A percentile compares a stretch with the other conserved stretches of the same genome.
Evolutionary conservation across 208 protist genomes (phyloP).

Genomic region (Crithidia acanthocephali): DNA sequence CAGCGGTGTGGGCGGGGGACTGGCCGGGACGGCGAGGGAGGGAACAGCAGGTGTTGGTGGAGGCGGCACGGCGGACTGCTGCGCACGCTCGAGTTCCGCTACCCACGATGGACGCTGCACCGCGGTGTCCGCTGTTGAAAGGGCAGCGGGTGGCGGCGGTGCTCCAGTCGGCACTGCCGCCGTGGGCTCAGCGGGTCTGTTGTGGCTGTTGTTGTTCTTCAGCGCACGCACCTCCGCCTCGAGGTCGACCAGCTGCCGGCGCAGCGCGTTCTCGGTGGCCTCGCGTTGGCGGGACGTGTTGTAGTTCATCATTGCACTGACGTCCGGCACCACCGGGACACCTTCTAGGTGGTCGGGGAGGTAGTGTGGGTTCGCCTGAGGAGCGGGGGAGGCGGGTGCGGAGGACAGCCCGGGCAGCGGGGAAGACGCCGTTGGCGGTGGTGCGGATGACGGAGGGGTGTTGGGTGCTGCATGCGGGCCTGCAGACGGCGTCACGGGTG

Average conservation of each 20-base stretch:
- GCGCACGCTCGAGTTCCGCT: constrained; percentile 31
- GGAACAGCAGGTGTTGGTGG: not conserved
- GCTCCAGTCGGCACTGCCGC: constrained; percentile 2
- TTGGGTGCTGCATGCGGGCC: too few relatives aligned
- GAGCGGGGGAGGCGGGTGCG: constrained; percentile 3
- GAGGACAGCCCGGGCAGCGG: constrained; percentile 18
- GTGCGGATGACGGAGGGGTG: constrained; percentile 12
- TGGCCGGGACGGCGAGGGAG: not conserved
- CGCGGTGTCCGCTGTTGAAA: not conserved
- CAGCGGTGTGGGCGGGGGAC: constrained; percentile 6
- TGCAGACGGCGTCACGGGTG: not conserved
- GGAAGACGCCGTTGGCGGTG: constrained; percentile 15
- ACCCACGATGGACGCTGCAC: constrained; percentile 16
- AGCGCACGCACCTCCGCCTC: constrained; percentile 61
- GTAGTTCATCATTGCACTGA: constrained; percentile 74
- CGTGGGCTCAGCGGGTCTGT: constrained; percentile 5
- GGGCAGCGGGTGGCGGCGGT: not conserved
- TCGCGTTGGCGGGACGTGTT: constrained; percentile 74
- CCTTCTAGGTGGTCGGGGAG: constrained; percentile 32
- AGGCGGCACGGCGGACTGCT: constrained; percentile 17
- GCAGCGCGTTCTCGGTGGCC: constrained; percentile 60
- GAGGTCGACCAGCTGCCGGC: constrained; percentile 65
- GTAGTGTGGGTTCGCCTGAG: not conserved
- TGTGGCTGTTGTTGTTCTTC: constrained; percentile 14
- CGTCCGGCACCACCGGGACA: constrained; percentile 79